Conservation (phyloP, 768 basidiomycete species). For the Porpolomopsis calyptriformis region DNA sequence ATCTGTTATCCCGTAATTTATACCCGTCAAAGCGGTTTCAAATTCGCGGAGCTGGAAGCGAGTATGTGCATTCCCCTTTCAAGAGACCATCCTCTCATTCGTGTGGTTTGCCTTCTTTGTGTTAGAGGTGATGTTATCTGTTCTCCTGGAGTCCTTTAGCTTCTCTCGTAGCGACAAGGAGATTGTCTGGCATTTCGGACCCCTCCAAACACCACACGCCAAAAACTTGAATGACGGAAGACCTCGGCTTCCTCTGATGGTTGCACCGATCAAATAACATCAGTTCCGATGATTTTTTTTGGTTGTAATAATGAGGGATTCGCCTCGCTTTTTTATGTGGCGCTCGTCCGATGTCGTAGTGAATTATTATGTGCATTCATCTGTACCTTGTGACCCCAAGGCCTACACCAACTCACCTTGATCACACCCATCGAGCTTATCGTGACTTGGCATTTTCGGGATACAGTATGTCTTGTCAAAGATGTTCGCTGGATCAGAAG, state of each 20-base stretch:
- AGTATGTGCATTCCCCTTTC: constrained; percentile 30
- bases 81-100: neutral
- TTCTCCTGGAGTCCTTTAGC: constrained; percentile 19
- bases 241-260: constrained; percentile 11
- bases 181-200: constrained; percentile 22
- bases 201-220: constrained; percentile 16
- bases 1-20: neutral
- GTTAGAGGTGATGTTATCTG: constrained; percentile 22
- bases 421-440: too few species aligned
- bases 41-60: constrained; percentile 45
- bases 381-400: too few species aligned
- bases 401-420: too few species aligned
- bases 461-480: too few species aligned
- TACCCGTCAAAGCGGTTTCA: constrained; percentile 30
- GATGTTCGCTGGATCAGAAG: too few species aligned
- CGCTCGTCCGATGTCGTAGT: too few species aligned
- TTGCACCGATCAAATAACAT: constrained; percentile 4
- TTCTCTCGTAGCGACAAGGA: constrained; percentile 20
- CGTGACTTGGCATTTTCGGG: too few species aligned
- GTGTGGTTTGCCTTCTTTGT: neutral
- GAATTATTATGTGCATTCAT: too few species aligned
- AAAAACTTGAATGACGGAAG: constrained; percentile 6
- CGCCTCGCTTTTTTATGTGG: too few species aligned
- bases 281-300: too few species aligned
- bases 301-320: too few species aligned